Percentiles rank a stretch among this genome's conserved stretches.
These are phyloP conservation scores for Amphibolis antarctica DNA, from an alignment of 106 monocot species.

Conservation along the genomic window DNA sequence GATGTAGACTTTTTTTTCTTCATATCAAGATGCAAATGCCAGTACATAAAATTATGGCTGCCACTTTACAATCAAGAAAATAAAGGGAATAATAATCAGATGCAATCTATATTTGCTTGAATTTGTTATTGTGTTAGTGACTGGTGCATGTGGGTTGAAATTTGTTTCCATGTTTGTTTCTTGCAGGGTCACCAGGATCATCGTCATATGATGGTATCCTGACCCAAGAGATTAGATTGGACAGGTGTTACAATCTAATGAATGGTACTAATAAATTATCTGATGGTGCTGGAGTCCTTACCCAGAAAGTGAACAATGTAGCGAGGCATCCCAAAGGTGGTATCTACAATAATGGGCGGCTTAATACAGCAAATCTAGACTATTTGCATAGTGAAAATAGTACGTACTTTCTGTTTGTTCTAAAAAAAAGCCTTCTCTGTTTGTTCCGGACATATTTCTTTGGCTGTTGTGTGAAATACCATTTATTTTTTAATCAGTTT, in stretches of 20 bases:
- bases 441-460: no score
- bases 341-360: constrained; percentile 7
- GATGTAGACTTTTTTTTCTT: no score
- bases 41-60: not conserved
- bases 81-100: not conserved
- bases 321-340: constrained; percentile 5
- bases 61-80: not conserved
- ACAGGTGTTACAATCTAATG: constrained; percentile 10
- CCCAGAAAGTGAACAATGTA: constrained; percentile 14
- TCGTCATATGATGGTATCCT: constrained; percentile 17
- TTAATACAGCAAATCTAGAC: constrained; percentile 2
- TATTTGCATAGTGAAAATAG: constrained; percentile 7
- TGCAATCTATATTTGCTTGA: not conserved
- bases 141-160: not conserved
- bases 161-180: not conserved
- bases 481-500: no score
- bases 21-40: no score
- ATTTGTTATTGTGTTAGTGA: not conserved
- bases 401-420: not conserved
- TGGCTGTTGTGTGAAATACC: no score
- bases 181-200: constrained; percentile 16
- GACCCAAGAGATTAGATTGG: constrained; percentile 9
- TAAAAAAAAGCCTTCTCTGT: no score
- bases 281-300: constrained; percentile 12
- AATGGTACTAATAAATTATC: constrained; percentile 6